Evolutionary conservation across 768 basidiomycete species (phyloP), one percentile per base, ranked within the genome.

Genomic region (Filobasidium wieringae): DNA sequence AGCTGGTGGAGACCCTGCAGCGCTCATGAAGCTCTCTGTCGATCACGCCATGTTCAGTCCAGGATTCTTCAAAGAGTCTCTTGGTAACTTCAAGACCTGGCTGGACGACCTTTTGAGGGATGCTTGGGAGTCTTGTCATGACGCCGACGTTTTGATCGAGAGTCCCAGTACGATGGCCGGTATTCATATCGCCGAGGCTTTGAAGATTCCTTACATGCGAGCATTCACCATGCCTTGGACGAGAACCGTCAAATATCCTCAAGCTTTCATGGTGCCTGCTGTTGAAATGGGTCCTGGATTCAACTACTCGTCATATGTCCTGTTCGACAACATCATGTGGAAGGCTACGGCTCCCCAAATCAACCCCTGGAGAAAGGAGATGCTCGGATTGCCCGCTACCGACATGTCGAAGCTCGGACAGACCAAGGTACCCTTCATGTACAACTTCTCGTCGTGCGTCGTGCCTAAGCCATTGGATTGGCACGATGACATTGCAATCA

Each of bases 401-500:
- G 80, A 83, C 60, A 81, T 84, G 80, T 78, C 79, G 3, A 78
- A 80, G 58, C 64, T 81, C 22, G 79, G 79, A 1, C 79, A 82
- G 55, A 78, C 79, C n/a, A 82, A 83, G 55, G 66, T 68, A 5
- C 57, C 61, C 17, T 37, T 55, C 8, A 60, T 63, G 62, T 84
- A 84, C 72, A 84, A 84, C 66, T 84, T 85, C 64, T 82, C 80
- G n/a, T 76, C 76, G 72, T 77, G 79, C 30, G 82, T 85, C 14
- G 83, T 85, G 1, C 81, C 82, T 1, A 82, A 82, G 66, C 84
- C 84, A n/a, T 72, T 84, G 12, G 83, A 84, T 65, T 84, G 83
- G 82, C 78, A 79, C 39, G 82, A 83, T 61, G 77, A 78, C 6
- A 82, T 77, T 4, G 75, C 72, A 15, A 72, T 81, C n/a, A 79